These are phyloP conservation scores for Rhododendron griersonianum DNA, from an alignment of 148 eudicot genomes.

Conservation along the genomic window DNA sequence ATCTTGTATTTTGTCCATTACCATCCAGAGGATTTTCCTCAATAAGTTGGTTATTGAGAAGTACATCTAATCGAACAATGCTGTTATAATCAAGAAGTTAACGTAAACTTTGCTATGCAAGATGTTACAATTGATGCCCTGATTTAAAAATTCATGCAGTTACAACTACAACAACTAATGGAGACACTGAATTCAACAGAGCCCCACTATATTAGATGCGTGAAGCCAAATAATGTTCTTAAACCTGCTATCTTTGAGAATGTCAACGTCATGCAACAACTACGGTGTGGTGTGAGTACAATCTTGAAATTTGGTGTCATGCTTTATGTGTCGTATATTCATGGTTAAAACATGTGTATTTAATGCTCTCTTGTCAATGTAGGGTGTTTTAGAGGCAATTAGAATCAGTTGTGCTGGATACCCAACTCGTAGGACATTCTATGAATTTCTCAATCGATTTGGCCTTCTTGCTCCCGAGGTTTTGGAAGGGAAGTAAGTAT, in stretches of 20 bases:
- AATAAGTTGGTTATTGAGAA: background rate
- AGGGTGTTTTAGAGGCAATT: constrained; percentile 99
- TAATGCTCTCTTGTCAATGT: constrained; percentile 27
- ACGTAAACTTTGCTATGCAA: background rate
- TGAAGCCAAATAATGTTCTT: constrained; percentile 92
- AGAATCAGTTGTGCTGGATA: constrained; percentile 97
- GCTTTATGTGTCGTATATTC: background rate
- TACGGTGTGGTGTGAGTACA: constrained; percentile 98
- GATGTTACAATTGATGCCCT: constrained; percentile 8
- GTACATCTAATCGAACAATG: background rate
- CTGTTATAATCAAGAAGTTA: background rate
- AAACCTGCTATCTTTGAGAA: constrained; percentile 96
- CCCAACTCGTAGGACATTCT: constrained; percentile 86
- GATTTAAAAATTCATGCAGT: constrained; percentile 42
- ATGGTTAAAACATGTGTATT: background rate
- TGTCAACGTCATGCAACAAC: constrained; percentile 85
- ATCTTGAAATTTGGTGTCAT: background rate
- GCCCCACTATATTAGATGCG: constrained; percentile 98
- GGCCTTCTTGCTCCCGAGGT: constrained; percentile 79
- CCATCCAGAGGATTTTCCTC: background rate
- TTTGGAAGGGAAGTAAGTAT: constrained; percentile 67
- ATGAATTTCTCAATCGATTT: constrained; percentile 74
- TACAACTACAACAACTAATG: constrained; percentile 90
- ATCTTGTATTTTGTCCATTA: background rate
- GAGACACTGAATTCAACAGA: constrained; percentile 92